Percentiles rank a stretch among this genome's conserved stretches.
phyloP scores from a whole-genome alignment of 306 rosid species.

The Corylus avellana region DNA sequence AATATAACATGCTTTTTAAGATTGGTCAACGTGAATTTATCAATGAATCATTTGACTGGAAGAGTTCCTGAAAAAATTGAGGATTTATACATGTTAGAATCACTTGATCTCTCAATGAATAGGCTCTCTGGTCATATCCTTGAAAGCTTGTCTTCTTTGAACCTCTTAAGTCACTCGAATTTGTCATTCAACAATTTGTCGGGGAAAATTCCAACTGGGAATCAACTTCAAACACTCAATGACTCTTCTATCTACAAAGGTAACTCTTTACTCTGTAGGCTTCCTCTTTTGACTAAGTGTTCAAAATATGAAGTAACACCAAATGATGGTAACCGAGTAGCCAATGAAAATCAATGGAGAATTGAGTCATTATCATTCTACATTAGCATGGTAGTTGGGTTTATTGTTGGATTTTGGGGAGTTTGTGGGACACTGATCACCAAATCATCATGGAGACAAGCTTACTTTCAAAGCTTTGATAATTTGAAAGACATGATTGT shows the following conservation, averaged over 20 bases:
- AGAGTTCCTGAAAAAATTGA: conserved; percentile 9
- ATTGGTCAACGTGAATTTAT: conserved; percentile 13
- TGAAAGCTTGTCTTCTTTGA: conserved; percentile 13
- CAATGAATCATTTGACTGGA: conserved; percentile 21
- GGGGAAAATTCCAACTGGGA: conserved; percentile 10
- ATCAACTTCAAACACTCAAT: conserved; percentile 12
- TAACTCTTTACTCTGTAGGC: conserved; percentile 8
- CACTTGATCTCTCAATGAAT: conserved; percentile 22
- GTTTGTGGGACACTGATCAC: not conserved
- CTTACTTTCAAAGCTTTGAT: too few species aligned
- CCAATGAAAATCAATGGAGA: not conserved
- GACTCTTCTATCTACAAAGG: conserved; percentile 17
- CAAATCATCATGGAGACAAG: not conserved
- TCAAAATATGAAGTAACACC: not conserved
- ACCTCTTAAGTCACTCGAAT: conserved; percentile 12
- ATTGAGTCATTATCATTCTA: not conserved
- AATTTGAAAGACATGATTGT: too few species aligned
- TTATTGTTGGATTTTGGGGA: not conserved
- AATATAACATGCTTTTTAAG: not conserved
- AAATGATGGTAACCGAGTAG: too few species aligned
- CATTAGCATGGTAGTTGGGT: conserved; percentile 6
- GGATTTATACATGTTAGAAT: not conserved
- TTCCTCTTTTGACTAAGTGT: not conserved
- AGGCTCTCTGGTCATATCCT: conserved; percentile 12
- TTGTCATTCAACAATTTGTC: conserved; percentile 10